Percentiles rank a stretch among this genome's conserved stretches.
Conservation (phyloP, 1,284 basidiomycete genomes). For the Apiotrichum domesticum region DNA sequence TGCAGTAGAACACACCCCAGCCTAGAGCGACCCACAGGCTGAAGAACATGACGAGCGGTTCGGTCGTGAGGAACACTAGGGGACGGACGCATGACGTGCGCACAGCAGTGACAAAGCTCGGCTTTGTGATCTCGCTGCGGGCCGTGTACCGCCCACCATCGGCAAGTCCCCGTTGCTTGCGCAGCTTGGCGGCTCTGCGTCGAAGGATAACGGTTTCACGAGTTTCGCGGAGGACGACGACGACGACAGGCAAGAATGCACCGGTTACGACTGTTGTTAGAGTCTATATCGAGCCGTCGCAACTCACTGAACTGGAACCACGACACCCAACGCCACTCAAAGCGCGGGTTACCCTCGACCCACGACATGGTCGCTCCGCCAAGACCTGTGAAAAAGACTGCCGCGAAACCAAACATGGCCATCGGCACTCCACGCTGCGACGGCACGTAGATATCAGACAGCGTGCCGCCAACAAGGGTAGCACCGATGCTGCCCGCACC, state of each 20-base stretch:
- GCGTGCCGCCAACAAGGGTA: slow-evolving; percentile 73
- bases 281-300: background rate
- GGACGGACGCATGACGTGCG: slow-evolving; percentile 32
- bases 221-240: slow-evolving; percentile 42
- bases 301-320: slow-evolving; percentile 59
- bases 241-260: slow-evolving; percentile 28
- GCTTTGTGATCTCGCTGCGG: slow-evolving; percentile 40
- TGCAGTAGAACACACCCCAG: slow-evolving; percentile 69
- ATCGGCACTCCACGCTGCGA: slow-evolving; percentile 14
- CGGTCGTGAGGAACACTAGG: slow-evolving; percentile 57
- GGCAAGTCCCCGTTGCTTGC: slow-evolving; percentile 34
- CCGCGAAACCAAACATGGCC: slow-evolving; percentile 53
- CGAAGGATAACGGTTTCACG: slow-evolving; percentile 41
- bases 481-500: slow-evolving; percentile 58
- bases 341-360: slow-evolving; percentile 58
- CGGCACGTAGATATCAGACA: slow-evolving; percentile 58
- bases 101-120: slow-evolving; percentile 33
- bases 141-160: slow-evolving; percentile 42
- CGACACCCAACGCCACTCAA: slow-evolving; percentile 65
- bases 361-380: slow-evolving; percentile 62
- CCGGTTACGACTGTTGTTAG: slow-evolving; percentile 18
- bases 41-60: slow-evolving; percentile 68
- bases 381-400: slow-evolving; percentile 57
- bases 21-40: slow-evolving; percentile 68
- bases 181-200: slow-evolving; percentile 29